Percentiles rank a stretch among this genome's conserved stretches.
Evolutionary conservation across 257 asterid species (phyloP).

Genomic region (Forsythia suspensa): DNA sequence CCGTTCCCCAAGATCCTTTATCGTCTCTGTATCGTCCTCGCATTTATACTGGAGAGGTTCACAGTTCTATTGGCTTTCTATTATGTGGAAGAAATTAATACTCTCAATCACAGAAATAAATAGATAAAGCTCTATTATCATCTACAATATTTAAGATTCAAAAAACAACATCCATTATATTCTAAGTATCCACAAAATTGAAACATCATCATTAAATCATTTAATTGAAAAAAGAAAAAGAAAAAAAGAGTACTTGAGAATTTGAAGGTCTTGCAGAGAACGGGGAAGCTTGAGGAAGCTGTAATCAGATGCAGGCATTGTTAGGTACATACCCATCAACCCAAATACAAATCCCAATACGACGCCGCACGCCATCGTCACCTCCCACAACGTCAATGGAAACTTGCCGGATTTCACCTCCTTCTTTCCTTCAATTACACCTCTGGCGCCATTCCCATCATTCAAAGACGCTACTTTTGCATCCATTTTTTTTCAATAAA

Average conservation of each 20-base stretch:
- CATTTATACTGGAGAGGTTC: not conserved
- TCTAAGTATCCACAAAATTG: not conserved
- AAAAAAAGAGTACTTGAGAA: slow-evolving; percentile 54
- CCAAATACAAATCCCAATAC: slow-evolving; percentile 69
- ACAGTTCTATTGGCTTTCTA: not conserved
- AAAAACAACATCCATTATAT: not conserved
- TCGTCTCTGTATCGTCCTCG: too few species aligned
- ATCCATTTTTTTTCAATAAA: slow-evolving; percentile 28
- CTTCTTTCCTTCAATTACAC: slow-evolving; percentile 22
- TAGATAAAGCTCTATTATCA: not conserved
- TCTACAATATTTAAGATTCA: not conserved
- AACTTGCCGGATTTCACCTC: slow-evolving; percentile 37
- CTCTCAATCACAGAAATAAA: slow-evolving; percentile 1
- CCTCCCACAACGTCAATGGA: slow-evolving; percentile 69
- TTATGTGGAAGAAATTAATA: not conserved
- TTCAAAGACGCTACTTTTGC: slow-evolving; percentile 20
- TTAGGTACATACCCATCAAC: slow-evolving; percentile 62
- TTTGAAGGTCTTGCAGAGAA: slow-evolving; percentile 79
- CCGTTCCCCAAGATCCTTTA: not conserved
- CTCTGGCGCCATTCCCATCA: slow-evolving; percentile 12
- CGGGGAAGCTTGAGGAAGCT: slow-evolving; percentile 93
- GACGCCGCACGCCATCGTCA: slow-evolving; percentile 63
- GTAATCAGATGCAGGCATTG: slow-evolving; percentile 92
- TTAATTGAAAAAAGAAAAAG: not conserved
- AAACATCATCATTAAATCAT: not conserved